Evolutionary conservation across 192 early-diverging fungal species (phyloP).

Genomic region (Backusella tuberculispora): DNA sequence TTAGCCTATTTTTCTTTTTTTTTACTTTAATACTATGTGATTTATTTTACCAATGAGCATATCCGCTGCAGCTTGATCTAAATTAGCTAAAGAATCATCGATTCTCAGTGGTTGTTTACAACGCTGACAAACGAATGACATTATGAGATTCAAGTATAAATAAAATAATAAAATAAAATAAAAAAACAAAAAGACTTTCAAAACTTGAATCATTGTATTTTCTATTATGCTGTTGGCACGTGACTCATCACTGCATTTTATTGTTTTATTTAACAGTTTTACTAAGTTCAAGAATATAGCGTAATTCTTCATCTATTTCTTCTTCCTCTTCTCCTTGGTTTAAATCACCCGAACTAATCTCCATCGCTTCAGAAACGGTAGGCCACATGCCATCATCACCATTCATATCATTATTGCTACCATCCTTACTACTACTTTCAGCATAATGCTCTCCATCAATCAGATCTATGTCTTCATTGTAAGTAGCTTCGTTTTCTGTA

Average conservation of each 20-base stretch:
- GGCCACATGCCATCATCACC: conserved; percentile 11
- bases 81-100: conserved; percentile 65
- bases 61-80: conserved; percentile 53
- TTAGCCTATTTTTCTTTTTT: background rate
- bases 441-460: background rate
- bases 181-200: background rate
- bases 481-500: background rate
- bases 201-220: background rate
- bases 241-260: background rate
- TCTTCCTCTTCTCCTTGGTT: background rate
- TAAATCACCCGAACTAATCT: background rate
- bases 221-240: background rate
- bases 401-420: background rate
- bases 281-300: conserved; percentile 38
- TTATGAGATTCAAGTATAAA: background rate
- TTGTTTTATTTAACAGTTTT: conserved; percentile 21
- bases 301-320: conserved; percentile 41
- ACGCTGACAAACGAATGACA: conserved; percentile 50
- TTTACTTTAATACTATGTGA: too few relatives aligned
- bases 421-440: background rate
- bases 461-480: background rate
- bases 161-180: conserved; percentile 15
- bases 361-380: background rate
- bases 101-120: conserved; percentile 67
- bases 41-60: conserved; percentile 54